These are phyloP conservation scores for Monosporascus ibericus DNA, from an alignment of 2,329 filamentous ascomycete species.

Conservation along the genomic window DNA sequence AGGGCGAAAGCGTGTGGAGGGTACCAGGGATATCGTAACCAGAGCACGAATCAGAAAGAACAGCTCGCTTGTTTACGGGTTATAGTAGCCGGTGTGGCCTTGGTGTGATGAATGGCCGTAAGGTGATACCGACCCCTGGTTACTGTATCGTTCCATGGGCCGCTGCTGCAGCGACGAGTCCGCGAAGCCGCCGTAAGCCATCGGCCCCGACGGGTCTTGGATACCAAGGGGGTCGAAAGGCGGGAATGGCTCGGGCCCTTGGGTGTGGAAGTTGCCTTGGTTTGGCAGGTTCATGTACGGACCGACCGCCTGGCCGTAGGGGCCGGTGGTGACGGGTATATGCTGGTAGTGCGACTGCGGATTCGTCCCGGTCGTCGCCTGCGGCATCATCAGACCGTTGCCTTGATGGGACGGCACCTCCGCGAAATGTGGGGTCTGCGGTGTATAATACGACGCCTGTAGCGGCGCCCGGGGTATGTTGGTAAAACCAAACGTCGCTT, in stretches of 20 bases:
- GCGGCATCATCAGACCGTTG: conserved; percentile 16
- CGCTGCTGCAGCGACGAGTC: conserved; percentile 20
- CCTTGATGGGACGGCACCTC: conserved; percentile 12
- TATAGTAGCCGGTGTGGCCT: conserved; percentile 30
- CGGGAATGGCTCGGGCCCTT: conserved; percentile 30
- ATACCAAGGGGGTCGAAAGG: conserved; percentile 32
- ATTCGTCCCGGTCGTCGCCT: conserved; percentile 9
- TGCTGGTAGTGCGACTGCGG: conserved; percentile 21
- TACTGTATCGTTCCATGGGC: conserved; percentile 29
- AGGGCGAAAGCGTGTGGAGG: too few species aligned
- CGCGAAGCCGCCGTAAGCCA: conserved; percentile 28
- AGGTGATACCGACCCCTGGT: conserved; percentile 36
- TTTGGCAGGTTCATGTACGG: conserved; percentile 26
- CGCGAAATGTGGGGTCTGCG: conserved; percentile 9
- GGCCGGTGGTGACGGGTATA: conserved; percentile 25
- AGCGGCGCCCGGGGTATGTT: conserved; percentile 12
- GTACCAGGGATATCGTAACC: background rate
- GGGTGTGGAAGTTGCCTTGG: conserved; percentile 6
- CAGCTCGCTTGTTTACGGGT: conserved; percentile 8
- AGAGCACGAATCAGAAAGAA: conserved; percentile 9
- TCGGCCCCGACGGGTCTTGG: conserved; percentile 22
- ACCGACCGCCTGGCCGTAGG: conserved; percentile 18
- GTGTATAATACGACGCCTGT: conserved; percentile 16
- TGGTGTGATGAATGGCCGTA: conserved; percentile 36
- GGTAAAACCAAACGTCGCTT: conserved; percentile 10